phyloP scores from a whole-genome alignment of 352 stramenopile species.

The Aphanomyces invadans region DNA sequence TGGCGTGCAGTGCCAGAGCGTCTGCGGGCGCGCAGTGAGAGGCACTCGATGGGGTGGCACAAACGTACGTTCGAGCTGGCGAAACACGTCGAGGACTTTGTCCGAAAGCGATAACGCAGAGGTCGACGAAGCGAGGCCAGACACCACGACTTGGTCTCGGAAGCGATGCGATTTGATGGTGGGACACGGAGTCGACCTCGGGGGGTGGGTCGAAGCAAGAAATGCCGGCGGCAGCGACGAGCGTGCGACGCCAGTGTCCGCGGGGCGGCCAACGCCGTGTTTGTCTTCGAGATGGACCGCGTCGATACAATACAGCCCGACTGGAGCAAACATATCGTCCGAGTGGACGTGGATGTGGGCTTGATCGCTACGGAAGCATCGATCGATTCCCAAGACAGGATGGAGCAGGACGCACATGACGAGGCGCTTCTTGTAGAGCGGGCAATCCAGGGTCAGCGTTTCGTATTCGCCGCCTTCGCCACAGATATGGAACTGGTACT shows the following conservation, averaged over 20 bases:
- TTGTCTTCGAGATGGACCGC: slow-evolving; percentile 80
- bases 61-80: slow-evolving; percentile 31
- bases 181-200: background rate
- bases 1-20: slow-evolving; percentile 32
- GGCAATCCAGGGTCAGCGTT: slow-evolving; percentile 97
- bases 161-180: slow-evolving; percentile 29
- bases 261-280: background rate
- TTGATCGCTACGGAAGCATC: slow-evolving; percentile 51
- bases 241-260: no score
- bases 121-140: slow-evolving; percentile 41
- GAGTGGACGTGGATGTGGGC: slow-evolving; percentile 89
- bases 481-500: slow-evolving; percentile 97
- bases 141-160: slow-evolving; percentile 58
- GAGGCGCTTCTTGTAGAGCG: slow-evolving; percentile 91
- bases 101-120: slow-evolving; percentile 41
- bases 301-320: slow-evolving; percentile 89
- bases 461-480: slow-evolving; percentile 99
- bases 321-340: slow-evolving; percentile 87
- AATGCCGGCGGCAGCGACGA: background rate
- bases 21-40: slow-evolving; percentile 16
- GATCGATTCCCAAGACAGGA: slow-evolving; percentile 1
- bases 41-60: no score
- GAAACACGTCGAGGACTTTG: slow-evolving; percentile 54
- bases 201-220: background rate
- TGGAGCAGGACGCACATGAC: slow-evolving; percentile 51